Evolutionary conservation across 331 rosid species (phyloP).

Genomic region (Phaseolus coccineus): DNA sequence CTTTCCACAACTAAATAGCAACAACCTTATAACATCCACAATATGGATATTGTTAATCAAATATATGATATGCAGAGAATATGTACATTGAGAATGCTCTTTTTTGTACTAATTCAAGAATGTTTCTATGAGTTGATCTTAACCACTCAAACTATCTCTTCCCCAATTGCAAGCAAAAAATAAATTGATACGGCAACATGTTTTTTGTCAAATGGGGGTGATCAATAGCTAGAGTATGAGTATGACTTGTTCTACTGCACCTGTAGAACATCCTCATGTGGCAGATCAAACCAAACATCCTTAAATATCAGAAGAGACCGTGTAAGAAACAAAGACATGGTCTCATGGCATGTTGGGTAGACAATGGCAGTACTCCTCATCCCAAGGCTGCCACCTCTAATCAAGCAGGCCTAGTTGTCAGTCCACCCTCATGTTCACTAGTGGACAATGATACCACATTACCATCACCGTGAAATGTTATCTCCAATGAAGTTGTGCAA

Average conservation of each 20-base stretch:
- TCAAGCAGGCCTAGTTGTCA: conserved; percentile 55
- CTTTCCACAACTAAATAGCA: background rate
- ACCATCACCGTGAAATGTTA: conserved; percentile 24
- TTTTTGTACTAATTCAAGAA: background rate
- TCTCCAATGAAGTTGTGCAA: conserved; percentile 21
- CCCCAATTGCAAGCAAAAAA: background rate
- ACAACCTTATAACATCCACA: background rate
- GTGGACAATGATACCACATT: conserved; percentile 33
- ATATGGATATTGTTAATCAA: background rate
- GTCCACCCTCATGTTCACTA: conserved; percentile 41
- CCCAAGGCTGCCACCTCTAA: conserved; percentile 50
- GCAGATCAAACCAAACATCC: conserved; percentile 46
- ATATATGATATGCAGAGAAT: background rate
- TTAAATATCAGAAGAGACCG: conserved; percentile 42
- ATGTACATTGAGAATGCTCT: background rate
- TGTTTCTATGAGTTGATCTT: background rate
- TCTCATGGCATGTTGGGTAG: conserved; percentile 52
- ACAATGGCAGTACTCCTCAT: conserved; percentile 47
- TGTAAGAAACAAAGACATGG: conserved; percentile 38
- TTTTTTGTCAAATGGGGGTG: conserved; percentile 5
- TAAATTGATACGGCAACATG: background rate
- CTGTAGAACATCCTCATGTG: background rate
- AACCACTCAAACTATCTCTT: conserved; percentile 10
- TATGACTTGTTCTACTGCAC: conserved; percentile 12
- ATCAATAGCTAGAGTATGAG: background rate